Evolutionary conservation across 2,329 filamentous ascomycete genomes (phyloP).

Genomic region (Diaporthe sp.): DNA sequence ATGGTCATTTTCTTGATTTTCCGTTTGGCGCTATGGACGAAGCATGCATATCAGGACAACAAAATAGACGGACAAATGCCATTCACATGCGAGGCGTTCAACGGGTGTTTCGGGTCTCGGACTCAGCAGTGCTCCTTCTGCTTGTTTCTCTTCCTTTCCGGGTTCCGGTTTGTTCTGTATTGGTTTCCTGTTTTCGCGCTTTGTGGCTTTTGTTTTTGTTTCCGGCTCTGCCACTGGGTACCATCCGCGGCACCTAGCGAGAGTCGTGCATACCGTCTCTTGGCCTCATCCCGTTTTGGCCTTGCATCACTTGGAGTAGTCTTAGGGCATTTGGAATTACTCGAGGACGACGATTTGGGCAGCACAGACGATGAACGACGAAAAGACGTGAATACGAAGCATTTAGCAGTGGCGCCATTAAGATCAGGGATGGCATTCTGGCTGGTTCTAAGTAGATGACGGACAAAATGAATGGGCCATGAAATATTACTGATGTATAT

Average conservation of each 20-base stretch:
- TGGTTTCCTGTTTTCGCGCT: not conserved
- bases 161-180: no score
- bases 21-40: conserved; percentile 19
- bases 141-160: not conserved
- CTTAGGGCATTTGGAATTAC: not conserved
- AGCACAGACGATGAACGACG: not conserved
- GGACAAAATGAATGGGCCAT: conserved; percentile 12
- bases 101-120: not conserved
- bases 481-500: conserved; percentile 6
- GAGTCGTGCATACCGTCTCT: not conserved
- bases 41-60: conserved; percentile 28
- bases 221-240: not conserved
- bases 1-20: not conserved
- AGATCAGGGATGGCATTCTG: not conserved
- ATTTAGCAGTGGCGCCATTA: not conserved
- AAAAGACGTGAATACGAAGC: not conserved
- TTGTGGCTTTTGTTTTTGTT: not conserved
- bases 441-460: not conserved
- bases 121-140: not conserved
- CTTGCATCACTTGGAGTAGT: conserved; percentile 17
- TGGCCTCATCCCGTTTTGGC: not conserved
- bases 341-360: not conserved
- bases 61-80: conserved; percentile 30
- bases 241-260: not conserved
- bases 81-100: conserved; percentile 29